Evolutionary conservation across 345 rosid species (phyloP), one percentile per base, ranked within the genome.

Genomic region (Atalantia buxifolia): DNA sequence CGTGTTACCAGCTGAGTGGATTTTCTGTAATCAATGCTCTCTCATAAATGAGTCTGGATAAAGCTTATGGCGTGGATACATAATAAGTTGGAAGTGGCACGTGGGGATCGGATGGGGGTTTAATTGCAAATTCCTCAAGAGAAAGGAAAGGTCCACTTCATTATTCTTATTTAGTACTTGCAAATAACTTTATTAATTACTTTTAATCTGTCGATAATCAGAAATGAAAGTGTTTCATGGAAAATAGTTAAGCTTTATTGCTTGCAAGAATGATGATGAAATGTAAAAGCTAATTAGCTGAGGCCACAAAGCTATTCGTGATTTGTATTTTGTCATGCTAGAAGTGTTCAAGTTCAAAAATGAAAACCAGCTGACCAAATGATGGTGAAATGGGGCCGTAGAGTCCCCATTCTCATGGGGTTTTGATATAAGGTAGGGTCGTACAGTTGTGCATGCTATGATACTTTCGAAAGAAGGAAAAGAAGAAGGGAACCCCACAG

Each of bases 351-450:
- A 63, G 35, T 19, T 40, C 69, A 36, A 69, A 66, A 55, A 33
- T 33, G 13, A 65, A 30, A 31, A 65, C 71, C 71, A 36, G 66
- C 64, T 66, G 77, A 80, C 73, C 77, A 69, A 80, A 83, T 83
- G 77, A 81, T 76, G 78, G 61, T 57, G 30, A 30, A 66, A 72
- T 78, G 86, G 84, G 84, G 38, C 82, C 82, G 71, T 22, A 0
- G n/a, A 78, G 66, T 31, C 63, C 76, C 79, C 50, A 76, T 72
- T 60, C 66, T 35, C 82, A 81, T 73, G 76, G 74, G 81, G 81
- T 76, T 59, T 75, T 81, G 81, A 81, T 71, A 48, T n/a, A 6
- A 42, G 22, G 73, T 80, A 21, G 80, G 77, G 31, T 66, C 60
- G 74, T 30, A 59, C 76, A 73, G 75, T 77, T 28, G 72, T 72